phyloP scores from a whole-genome alignment of 192 early-diverging fungal genomes.

The Linnemannia schmuckeri region DNA sequence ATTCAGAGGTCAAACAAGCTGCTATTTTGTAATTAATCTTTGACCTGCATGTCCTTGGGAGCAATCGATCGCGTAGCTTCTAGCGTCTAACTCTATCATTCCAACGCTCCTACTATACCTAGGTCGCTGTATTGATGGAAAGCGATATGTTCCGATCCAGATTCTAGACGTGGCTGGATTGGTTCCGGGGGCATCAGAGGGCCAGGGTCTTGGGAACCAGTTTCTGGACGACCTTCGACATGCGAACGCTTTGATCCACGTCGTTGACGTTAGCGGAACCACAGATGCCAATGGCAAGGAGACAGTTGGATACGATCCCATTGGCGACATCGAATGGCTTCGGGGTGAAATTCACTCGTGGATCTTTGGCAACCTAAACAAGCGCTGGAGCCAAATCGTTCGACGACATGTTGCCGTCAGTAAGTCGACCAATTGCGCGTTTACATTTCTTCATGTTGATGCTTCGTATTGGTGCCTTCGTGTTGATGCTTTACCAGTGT shows the following conservation, averaged over 20 bases:
- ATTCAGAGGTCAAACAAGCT: neutral
- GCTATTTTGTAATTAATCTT: neutral
- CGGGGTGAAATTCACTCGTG: constrained; percentile 79
- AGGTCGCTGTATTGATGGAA: constrained; percentile 77
- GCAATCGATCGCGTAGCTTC: neutral
- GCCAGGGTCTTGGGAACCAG: constrained; percentile 81
- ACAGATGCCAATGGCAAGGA: constrained; percentile 84
- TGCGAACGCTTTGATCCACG: constrained; percentile 85
- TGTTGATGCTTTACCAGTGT: neutral
- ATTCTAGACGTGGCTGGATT: constrained; percentile 88
- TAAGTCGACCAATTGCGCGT: constrained; percentile 11
- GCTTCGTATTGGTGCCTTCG: neutral
- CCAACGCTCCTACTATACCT: neutral
- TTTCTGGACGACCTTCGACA: constrained; percentile 86
- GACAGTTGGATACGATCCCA: constrained; percentile 84
- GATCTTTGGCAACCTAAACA: constrained; percentile 80
- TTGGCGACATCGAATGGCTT: constrained; percentile 89
- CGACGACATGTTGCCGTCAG: constrained; percentile 74
- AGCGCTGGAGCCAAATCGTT: constrained; percentile 76
- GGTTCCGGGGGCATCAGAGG: constrained; percentile 85
- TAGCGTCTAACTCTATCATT: no score
- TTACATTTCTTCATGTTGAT: neutral
- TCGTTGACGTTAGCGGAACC: constrained; percentile 88
- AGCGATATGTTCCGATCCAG: constrained; percentile 75
- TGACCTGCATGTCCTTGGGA: neutral